Percentiles rank a stretch among this genome's conserved stretches.
These are phyloP conservation scores for Penicillium soppii DNA, from an alignment of 495 filamentous ascomycete genomes.

Conservation along the genomic window DNA sequence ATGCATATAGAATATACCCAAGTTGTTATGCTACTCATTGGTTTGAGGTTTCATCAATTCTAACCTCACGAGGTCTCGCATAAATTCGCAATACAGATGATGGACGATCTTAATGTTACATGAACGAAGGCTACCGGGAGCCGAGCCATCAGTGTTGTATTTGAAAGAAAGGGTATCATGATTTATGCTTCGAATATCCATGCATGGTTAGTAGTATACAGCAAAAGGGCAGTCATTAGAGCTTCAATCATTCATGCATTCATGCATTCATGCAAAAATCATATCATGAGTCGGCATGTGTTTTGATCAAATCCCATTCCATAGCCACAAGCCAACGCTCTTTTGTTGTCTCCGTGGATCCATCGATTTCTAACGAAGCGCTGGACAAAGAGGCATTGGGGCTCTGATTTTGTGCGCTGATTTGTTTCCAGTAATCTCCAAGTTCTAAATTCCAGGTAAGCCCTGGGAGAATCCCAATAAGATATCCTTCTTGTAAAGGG, in stretches of 20 bases:
- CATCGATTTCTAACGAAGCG: background rate
- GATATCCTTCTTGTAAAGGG: slow-evolving; percentile 18
- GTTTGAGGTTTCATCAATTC: too few relatives aligned
- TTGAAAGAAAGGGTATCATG: too few relatives aligned
- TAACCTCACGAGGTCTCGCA: too few relatives aligned
- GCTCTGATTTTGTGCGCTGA: background rate
- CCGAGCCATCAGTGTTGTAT: too few relatives aligned
- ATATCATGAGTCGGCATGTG: background rate
- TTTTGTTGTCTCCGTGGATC: background rate
- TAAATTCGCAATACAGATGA: too few relatives aligned
- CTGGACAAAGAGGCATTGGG: background rate
- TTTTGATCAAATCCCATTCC: slow-evolving; percentile 40
- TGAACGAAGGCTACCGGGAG: background rate
- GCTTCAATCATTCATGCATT: too few relatives aligned
- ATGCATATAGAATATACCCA: slow-evolving; percentile 28
- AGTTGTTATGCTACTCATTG: slow-evolving; percentile 1
- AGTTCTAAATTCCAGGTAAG: slow-evolving; percentile 38
- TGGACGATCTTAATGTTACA: too few relatives aligned
- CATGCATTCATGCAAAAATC: too few relatives aligned
- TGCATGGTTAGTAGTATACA: too few relatives aligned
- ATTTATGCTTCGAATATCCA: too few relatives aligned
- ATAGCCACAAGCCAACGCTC: slow-evolving; percentile 37
- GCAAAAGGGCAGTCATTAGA: too few relatives aligned
- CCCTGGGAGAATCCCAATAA: slow-evolving; percentile 33
- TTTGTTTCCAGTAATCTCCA: background rate